phyloP scores from a whole-genome alignment of 176 grass and related monocot genomes.

The Oryza meyeriana region DNA sequence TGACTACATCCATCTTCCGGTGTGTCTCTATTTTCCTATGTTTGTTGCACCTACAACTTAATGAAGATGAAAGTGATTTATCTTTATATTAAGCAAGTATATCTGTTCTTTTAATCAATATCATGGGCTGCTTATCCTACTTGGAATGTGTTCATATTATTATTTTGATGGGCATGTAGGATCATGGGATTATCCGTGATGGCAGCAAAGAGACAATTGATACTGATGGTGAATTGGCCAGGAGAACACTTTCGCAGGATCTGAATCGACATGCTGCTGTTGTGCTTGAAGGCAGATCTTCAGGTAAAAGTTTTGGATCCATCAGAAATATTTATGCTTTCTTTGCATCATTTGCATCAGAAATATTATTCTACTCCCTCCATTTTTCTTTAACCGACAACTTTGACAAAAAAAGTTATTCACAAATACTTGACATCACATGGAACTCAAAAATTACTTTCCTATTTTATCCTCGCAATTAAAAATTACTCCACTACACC shows the following conservation, averaged over 20 bases:
- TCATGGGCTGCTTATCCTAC: slow-evolving; percentile 18
- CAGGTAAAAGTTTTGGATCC: slow-evolving; percentile 48
- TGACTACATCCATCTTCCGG: slow-evolving; percentile 91
- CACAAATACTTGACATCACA: too few relatives aligned
- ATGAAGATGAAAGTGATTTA: slow-evolving; percentile 12
- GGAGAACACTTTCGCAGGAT: slow-evolving; percentile 82
- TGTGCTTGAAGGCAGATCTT: slow-evolving; percentile 89
- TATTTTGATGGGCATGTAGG: slow-evolving; percentile 46
- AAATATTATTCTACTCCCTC: too few relatives aligned
- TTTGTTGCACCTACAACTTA: slow-evolving; percentile 26
- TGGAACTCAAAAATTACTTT: too few relatives aligned
- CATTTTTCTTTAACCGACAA: too few relatives aligned
- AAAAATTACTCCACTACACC: too few relatives aligned
- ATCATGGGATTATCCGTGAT: slow-evolving; percentile 88
- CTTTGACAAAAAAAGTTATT: too few relatives aligned
- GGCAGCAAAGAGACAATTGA: slow-evolving; percentile 75
- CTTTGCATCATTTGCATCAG: neutral
- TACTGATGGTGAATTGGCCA: slow-evolving; percentile 57
- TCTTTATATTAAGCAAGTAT: slow-evolving; percentile 9
- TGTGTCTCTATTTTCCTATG: slow-evolving; percentile 35
- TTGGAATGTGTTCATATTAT: neutral
- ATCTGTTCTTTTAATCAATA: neutral
- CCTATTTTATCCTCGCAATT: too few relatives aligned
- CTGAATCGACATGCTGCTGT: slow-evolving; percentile 95
- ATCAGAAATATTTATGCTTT: neutral